These are phyloP conservation scores for Histomonas meleagridis DNA, from an alignment of 208 protist species.

Conservation along the genomic window DNA sequence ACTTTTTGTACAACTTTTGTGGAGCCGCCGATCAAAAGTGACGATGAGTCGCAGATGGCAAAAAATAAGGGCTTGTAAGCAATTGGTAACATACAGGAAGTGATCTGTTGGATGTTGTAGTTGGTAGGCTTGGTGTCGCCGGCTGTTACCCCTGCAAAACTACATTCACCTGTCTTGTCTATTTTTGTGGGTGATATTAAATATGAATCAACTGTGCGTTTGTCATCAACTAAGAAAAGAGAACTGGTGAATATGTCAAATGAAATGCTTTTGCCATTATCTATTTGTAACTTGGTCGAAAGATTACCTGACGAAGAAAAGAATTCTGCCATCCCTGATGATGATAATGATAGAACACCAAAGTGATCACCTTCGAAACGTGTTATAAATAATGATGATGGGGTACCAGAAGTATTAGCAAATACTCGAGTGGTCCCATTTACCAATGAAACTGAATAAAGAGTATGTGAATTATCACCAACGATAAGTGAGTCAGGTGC, in stretches of 20 bases:
- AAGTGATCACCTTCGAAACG: not conserved
- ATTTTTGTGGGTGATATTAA: not conserved
- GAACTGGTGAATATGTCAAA: not conserved
- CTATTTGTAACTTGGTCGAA: not conserved
- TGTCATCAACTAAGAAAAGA: not conserved
- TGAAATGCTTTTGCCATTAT: not conserved
- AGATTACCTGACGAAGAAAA: not conserved
- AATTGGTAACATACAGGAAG: not conserved
- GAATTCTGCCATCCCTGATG: not conserved
- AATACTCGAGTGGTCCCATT: not conserved
- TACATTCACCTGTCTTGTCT: not conserved
- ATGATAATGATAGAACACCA: not conserved
- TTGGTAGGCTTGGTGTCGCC: not conserved
- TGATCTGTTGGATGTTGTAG: conserved; percentile 7
- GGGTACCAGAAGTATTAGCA: not conserved
- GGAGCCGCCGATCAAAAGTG: not conserved
- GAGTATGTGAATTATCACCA: not conserved
- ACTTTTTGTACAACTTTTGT: not conserved
- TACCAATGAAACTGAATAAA: not conserved
- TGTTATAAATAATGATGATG: not conserved
- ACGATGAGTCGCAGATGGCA: not conserved
- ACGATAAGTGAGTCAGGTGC: not conserved
- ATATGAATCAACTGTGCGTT: not conserved
- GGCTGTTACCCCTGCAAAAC: not conserved
- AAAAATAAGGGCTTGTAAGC: not conserved